Evolutionary conservation across 495 filamentous ascomycete species (phyloP), one percentile per base, ranked within the genome.

Genomic region (Cercophora newfieldiana): DNA sequence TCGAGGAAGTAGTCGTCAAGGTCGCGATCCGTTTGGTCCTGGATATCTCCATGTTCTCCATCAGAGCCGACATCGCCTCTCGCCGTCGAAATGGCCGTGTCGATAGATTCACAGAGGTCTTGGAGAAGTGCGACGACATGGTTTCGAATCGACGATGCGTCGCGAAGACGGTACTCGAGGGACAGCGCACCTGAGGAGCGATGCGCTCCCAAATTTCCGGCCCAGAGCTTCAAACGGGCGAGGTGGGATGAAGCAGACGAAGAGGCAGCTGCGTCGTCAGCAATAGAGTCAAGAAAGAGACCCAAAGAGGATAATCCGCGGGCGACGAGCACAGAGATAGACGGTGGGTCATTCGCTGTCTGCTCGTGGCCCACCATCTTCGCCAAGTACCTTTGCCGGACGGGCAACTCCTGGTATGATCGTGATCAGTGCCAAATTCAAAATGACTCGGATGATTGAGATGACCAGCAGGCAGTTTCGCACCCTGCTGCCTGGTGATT

Each of bases 131-230:
- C 47, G 16, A 51, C 28, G 31, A 66, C 14, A 25, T 69, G 30
- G 66, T 67, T 24, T 19, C 30, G 28, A 62, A 73, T 21, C 72
- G 60, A 51, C 70, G 71, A 37, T 68, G 37, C 30, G 8, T 59
- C 49, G 24, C 59, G 51, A 62, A 62, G 61, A 1, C 60, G 29
- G 61, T 68, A 66, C 16, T 65, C 55, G 63, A 61, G 19, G 3
- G 59, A 33, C 51, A 56, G 51, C 19, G 30, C 62, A 4, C 56
- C 53, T 18, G 63, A 59, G 16, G 68, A 14, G 18, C 69, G 66
- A 30, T 67, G 55, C 4, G 63, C 47, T 18, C 69, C 61, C 14
- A 65, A 21, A 48, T 49, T 56, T 7, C 63, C 65, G 7, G 47
- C 62, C 58, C 50, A 50, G 3, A 50, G 63, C 59, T 60, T 56